Evolutionary conservation across 2,329 filamentous ascomycete genomes (phyloP), one percentile per base, ranked within the genome.

Genomic region (Alternaria metachromatica): DNA sequence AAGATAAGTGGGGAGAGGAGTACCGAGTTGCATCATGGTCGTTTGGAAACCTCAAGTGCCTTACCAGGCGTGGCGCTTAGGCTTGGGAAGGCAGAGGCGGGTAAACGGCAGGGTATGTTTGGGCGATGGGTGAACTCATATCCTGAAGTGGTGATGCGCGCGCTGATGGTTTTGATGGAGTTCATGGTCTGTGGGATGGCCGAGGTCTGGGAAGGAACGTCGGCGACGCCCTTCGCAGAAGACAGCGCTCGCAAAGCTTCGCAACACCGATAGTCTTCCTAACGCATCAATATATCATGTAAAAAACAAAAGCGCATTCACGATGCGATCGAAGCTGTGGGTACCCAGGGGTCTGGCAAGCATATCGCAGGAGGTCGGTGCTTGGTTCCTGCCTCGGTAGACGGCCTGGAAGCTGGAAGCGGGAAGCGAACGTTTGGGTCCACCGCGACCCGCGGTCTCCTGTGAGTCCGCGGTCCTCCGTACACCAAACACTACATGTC

Each of bases 21-120:
- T 70, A 61, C 67, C 70, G 62, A 69, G 63, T 59, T 64, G 70
- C 63, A 55, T 72, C 66, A 67, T 65, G 64, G 50, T 57, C 65
- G 69, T 74, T 73, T 74, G 63, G 69, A 76, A 75, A 75, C 73
- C 66, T 64, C 62, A 60, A 56, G 59, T 70, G 70, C 72, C 67
- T 73, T 58, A 66, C 55, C 45, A 62, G 51, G n/a, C 43, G 45
- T 26, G 26, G 45, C 50, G 43, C 50, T 44, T 30, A 37, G 53
- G 33, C 53, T 57, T 61, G 44, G 45, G 11, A 44, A 50, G 58
- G 45, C 25, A 57, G 26, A 50, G 44, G 48, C 45, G 45, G 30
- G 5, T 41, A 21, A 25, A 57, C 58, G 33, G 53, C 53, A 49
- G 58, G 55, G 33, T 37, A 23, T 37, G 2, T 53, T n/a, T 10